Evolutionary conservation across 2,329 filamentous ascomycete genomes (phyloP), one percentile per base, ranked within the genome.

Genomic region (Rhynchosporium graminicola): DNA sequence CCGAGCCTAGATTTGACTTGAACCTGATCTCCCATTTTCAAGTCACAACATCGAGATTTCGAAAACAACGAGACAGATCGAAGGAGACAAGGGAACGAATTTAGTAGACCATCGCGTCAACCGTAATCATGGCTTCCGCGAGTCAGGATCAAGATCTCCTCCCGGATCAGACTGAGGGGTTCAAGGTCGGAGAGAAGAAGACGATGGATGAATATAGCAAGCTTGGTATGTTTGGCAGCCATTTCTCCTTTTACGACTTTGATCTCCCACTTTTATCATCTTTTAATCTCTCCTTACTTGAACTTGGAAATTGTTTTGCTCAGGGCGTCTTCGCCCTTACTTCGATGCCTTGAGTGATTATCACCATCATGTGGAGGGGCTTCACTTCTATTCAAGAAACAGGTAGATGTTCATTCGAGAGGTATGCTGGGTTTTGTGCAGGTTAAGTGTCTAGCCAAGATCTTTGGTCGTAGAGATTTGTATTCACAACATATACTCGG

Each of bases 131-230:
- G 71, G 66, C 70, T 43, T 67, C 86, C 72, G 40, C 80, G 52
- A 62, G 85, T 74, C 81, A 88, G 68, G 84, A 91, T 12, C 92
- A 97, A 66, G 94, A 98, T 74, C 86, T 94, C 70, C 82, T 90
- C 77, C 89, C 92, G 68, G 90, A 95, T 81, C 85, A 89, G 80
- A 97, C 93, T 69, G 88, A 93, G 80, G 94, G 94, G 76, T 98
- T 97, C 88, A 97, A 96, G 87, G 90, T 97, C 75, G 93, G 92
- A 70, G 92, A 97, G 86, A 97, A 97, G 88, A 97, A 98, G 86
- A 96, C 91, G 72, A 84, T 99, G 74, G 91, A 94, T 68, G 91
- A 97, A 78, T 97, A 97, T 80, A 85, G 94, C 75, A 83, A 97
- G 77, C 89, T 99, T 80, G 95, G 92, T 96, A 82, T 74, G 90